Evolutionary conservation across 2,329 filamentous ascomycete genomes (phyloP).

Genomic region (Aspergillus udagawae): DNA sequence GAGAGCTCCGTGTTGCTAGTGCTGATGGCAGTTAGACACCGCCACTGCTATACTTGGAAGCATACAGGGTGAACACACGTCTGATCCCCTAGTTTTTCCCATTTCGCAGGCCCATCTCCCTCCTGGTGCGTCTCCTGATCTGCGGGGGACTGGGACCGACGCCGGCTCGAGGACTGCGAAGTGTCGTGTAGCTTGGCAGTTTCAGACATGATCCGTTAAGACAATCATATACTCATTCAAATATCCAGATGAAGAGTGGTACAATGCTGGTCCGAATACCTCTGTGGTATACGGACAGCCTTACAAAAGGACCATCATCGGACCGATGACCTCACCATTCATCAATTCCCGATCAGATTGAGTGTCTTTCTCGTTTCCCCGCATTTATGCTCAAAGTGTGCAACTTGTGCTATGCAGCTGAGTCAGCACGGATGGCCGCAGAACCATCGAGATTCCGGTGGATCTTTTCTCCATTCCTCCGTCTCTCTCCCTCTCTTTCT

Average conservation of each 20-base stretch:
- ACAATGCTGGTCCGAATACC: not conserved
- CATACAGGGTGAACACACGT: not conserved
- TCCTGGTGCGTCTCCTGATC: not conserved
- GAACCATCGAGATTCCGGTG: not conserved
- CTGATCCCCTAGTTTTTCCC: not conserved
- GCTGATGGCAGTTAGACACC: not conserved
- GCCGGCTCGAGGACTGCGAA: not conserved
- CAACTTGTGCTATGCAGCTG: slow-evolving; percentile 5
- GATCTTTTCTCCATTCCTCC: too few species aligned
- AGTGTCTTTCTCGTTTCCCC: not conserved
- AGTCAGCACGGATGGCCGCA: slow-evolving; percentile 3
- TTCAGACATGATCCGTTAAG: not conserved
- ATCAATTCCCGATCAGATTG: not conserved
- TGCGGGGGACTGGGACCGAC: not conserved
- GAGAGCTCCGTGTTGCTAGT: not conserved
- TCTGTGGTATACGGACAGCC: not conserved
- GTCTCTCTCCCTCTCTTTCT: too few species aligned
- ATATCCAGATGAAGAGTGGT: not conserved
- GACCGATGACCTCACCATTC: not conserved
- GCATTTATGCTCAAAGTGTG: not conserved
- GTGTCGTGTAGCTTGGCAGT: not conserved
- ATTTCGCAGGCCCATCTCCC: not conserved
- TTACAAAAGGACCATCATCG: not conserved
- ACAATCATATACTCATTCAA: not conserved
- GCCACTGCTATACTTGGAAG: too few species aligned